Conservation (phyloP, 1,284 basidiomycete species). For the Mycosarcoma maydis region DNA sequence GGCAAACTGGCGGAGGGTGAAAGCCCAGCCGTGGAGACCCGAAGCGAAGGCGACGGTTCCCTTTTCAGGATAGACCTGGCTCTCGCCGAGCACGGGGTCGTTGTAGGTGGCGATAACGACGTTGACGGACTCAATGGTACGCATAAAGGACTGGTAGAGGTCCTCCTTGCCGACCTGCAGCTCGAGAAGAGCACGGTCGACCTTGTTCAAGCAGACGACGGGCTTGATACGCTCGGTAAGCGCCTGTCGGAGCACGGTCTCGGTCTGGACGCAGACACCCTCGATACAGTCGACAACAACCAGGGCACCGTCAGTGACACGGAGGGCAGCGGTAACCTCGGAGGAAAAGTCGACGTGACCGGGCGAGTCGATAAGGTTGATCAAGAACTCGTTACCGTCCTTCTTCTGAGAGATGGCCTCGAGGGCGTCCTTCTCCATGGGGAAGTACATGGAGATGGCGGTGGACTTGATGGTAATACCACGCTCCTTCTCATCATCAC, state of each 20-base stretch:
- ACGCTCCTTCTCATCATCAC: conserved; percentile 99
- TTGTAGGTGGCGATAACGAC: conserved; percentile 99
- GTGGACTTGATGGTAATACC: conserved; percentile 99
- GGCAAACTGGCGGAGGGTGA: conserved; percentile 98
- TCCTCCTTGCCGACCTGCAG: conserved; percentile 97
- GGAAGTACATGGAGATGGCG: conserved; percentile 99
- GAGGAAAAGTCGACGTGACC: conserved; percentile 99
- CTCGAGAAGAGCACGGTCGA: conserved; percentile 98
- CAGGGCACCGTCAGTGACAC: conserved; percentile 90
- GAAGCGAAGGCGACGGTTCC: conserved; percentile 99
- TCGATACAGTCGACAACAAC: conserved; percentile 99
- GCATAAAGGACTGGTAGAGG: conserved; percentile 96
- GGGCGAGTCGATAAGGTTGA: conserved; percentile 99
- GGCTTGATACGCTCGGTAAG: conserved; percentile 99
- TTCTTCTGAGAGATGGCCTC: conserved; percentile 90
- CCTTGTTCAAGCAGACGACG: conserved; percentile 99
- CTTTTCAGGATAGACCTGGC: conserved; percentile 98
- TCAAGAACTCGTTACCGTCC: conserved; percentile 93
- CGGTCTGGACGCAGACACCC: conserved; percentile 99
- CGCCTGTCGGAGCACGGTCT: conserved; percentile 98
- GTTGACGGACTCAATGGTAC: conserved; percentile 98
- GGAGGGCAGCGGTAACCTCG: conserved; percentile 98
- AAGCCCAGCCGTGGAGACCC: conserved; percentile 99
- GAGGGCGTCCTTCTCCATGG: conserved; percentile 81
- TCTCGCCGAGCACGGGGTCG: conserved; percentile 93